Conservation (phyloP, 495 filamentous ascomycete species). For the Tuber umbilicatum region DNA sequence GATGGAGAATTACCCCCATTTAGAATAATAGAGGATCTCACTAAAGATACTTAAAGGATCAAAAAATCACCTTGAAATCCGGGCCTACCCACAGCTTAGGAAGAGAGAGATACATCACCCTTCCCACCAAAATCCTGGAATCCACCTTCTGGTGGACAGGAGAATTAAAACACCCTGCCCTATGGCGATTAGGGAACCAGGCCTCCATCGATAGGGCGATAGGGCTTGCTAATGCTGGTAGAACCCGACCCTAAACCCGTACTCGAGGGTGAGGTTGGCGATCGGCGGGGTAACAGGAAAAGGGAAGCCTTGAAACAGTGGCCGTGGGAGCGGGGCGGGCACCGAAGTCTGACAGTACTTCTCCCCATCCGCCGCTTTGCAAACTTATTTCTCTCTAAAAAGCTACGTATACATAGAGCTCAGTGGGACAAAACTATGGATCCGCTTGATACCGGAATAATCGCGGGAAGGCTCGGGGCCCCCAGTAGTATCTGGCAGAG, state of each 20-base stretch:
- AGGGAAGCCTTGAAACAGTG: too few species aligned
- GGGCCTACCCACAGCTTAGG: too few species aligned
- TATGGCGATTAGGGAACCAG: neutral
- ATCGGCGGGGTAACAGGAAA: too few species aligned
- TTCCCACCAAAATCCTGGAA: too few species aligned
- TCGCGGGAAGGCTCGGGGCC: neutral
- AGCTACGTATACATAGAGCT: too few species aligned
- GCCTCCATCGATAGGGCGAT: neutral
- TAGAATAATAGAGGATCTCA: neutral
- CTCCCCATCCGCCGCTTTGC: too few species aligned
- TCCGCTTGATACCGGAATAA: too few species aligned
- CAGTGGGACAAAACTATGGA: neutral
- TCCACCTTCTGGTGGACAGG: neutral
- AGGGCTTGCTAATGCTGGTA: neutral
- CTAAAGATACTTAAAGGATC: neutral
- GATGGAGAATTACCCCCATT: neutral
- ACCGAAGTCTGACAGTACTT: too few species aligned
- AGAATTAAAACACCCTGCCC: neutral
- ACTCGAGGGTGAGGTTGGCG: neutral
- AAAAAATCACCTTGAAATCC: too few species aligned
- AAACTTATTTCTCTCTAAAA: neutral
- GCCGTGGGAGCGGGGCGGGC: too few species aligned
- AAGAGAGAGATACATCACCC: too few species aligned
- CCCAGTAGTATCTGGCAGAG: neutral
- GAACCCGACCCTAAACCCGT: neutral